Conservation (phyloP, 306 rosid genomes). For the Citrullus amarus region DNA sequence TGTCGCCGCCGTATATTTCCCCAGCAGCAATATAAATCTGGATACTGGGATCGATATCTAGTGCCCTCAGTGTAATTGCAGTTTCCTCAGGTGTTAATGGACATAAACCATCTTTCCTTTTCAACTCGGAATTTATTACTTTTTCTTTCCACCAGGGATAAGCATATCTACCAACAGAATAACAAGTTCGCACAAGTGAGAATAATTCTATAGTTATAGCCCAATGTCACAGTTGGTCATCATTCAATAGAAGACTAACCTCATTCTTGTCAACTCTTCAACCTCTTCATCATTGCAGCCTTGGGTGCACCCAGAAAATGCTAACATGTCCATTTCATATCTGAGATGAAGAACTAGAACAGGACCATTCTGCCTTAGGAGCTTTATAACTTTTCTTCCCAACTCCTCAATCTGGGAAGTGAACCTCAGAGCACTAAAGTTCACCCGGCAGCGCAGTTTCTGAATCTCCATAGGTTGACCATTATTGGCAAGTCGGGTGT, state of each 20-base stretch:
- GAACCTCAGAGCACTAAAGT: constrained; percentile 78
- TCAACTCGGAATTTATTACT: constrained; percentile 79
- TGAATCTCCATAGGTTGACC: constrained; percentile 81
- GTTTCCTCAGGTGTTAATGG: constrained; percentile 99
- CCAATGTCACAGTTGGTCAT: not conserved
- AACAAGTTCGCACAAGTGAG: constrained; percentile 6
- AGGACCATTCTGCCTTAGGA: constrained; percentile 65
- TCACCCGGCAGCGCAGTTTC: constrained; percentile 87
- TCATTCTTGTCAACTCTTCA: constrained; percentile 96
- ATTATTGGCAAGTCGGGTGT: constrained; percentile 88
- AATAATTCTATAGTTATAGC: not conserved
- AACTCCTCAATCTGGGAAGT: constrained; percentile 92
- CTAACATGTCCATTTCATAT: constrained; percentile 98
- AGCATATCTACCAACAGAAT: constrained; percentile 50
- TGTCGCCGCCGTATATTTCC: constrained; percentile 85
- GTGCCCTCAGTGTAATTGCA: constrained; percentile 70
- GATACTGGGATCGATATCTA: constrained; percentile 70
- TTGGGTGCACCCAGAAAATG: constrained; percentile 97
- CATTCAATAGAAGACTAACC: constrained; percentile 29
- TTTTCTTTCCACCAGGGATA: constrained; percentile 99
- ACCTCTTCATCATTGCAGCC: constrained; percentile 88
- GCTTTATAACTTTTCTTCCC: constrained; percentile 79
- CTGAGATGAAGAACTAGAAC: constrained; percentile 92
- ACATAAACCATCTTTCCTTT: constrained; percentile 93
- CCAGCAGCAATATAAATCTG: constrained; percentile 99